A percentile compares a stretch with the other conserved stretches of the same genome.
These are phyloP conservation scores for Erodium maritimum DNA, from an alignment of 345 rosid species.

Conservation along the genomic window DNA sequence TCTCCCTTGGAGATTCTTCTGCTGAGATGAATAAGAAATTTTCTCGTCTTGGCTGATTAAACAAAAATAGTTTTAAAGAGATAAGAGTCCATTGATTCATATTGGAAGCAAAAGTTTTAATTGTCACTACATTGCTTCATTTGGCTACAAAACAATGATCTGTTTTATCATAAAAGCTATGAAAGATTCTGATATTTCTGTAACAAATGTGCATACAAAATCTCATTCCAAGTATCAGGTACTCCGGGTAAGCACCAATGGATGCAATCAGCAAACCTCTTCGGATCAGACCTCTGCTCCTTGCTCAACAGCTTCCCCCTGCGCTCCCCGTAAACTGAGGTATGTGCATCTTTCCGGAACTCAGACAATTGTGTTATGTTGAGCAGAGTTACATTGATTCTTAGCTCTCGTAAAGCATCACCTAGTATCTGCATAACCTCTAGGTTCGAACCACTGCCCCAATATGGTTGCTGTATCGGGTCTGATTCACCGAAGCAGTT, in stretches of 20 bases:
- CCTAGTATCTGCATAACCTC: conserved; percentile 57
- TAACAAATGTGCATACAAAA: conserved; percentile 61
- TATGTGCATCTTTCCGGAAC: conserved; percentile 76
- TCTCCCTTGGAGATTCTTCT: no score
- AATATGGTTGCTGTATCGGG: conserved; percentile 51
- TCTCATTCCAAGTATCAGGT: conserved; percentile 87
- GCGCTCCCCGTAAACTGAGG: conserved; percentile 61
- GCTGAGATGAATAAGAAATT: no score
- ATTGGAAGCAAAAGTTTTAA: no score
- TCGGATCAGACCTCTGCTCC: conserved; percentile 55
- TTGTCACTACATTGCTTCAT: no score
- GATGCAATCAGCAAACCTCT: conserved; percentile 64
- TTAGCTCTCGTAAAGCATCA: conserved; percentile 28
- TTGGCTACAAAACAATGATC: no score
- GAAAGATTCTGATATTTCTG: conserved; percentile 26
- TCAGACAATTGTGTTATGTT: conserved; percentile 76
- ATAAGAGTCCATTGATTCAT: no score
- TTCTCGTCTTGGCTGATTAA: no score
- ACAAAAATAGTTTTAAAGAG: no score
- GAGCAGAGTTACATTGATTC: conserved; percentile 46
- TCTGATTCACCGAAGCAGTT: conserved; percentile 65
- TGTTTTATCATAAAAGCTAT: conserved; percentile 1
- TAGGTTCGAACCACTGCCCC: conserved; percentile 87
- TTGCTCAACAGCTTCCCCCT: conserved; percentile 76
- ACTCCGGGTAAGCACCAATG: conserved; percentile 97